Conservation (phyloP, 2,329 filamentous ascomycete species). For the Cryphonectria radicalis region DNA sequence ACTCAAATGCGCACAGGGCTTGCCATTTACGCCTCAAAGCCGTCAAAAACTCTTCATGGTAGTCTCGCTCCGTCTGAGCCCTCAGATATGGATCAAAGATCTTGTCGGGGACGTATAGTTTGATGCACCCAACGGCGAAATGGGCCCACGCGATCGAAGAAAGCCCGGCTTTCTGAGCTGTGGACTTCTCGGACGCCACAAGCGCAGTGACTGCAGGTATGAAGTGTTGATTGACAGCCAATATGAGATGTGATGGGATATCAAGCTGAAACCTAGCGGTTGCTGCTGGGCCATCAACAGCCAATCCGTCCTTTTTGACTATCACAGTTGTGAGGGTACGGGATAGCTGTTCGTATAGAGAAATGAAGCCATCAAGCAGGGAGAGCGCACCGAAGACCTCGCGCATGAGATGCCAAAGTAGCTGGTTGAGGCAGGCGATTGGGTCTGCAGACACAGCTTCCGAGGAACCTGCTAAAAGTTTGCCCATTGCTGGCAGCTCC, state of each 20-base stretch:
- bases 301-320: constrained; percentile 34
- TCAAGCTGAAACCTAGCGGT: not conserved
- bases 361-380: constrained; percentile 36
- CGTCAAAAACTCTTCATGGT: constrained; percentile 57
- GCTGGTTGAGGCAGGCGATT: constrained; percentile 50
- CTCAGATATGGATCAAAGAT: constrained; percentile 79
- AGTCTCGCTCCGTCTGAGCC: constrained; percentile 67
- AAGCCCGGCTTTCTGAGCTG: constrained; percentile 37
- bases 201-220: constrained; percentile 52
- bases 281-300: constrained; percentile 37
- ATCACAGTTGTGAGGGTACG: constrained; percentile 28
- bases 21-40: constrained; percentile 61
- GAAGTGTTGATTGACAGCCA: constrained; percentile 48
- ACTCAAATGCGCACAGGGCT: constrained; percentile 68
- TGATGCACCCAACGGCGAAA: constrained; percentile 74
- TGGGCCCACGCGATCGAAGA: constrained; percentile 72
- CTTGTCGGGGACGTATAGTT: constrained; percentile 83
- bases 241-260: constrained; percentile 41
- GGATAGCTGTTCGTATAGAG: constrained; percentile 34
- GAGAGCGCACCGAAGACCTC: constrained; percentile 43
- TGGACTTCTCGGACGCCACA: constrained; percentile 40
- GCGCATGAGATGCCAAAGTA: constrained; percentile 52
- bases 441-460: constrained; percentile 55
- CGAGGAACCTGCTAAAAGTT: constrained; percentile 56
- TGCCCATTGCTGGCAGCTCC: constrained; percentile 66